Percentiles rank a stretch among this genome's conserved stretches.
phyloP scores from a whole-genome alignment of 306 rosid species.

The Lupinus albus region DNA sequence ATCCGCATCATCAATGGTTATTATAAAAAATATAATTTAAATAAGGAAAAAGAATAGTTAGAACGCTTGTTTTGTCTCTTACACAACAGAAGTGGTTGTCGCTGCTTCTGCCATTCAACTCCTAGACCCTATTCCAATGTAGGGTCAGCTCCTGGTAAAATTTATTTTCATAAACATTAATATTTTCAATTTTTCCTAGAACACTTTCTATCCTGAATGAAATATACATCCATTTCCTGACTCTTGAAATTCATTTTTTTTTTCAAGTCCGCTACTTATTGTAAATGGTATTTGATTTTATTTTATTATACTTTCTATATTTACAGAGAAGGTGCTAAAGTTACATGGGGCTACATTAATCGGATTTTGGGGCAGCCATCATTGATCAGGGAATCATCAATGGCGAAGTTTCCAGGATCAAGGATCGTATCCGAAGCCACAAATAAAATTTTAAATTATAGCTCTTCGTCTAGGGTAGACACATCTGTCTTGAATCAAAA shows the following conservation, averaged over 20 bases:
- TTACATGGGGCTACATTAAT: conserved; percentile 93
- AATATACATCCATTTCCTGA: neutral
- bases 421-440: conserved; percentile 68
- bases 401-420: conserved; percentile 82
- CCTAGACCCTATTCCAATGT: neutral
- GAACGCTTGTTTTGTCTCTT: conserved; percentile 18
- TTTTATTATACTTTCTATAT: conserved; percentile 33
- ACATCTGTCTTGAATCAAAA: conserved; percentile 55
- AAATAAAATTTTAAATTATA: conserved; percentile 55
- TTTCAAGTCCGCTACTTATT: neutral
- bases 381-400: conserved; percentile 92
- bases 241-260: conserved; percentile 14
- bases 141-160: conserved; percentile 13
- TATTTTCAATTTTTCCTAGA: neutral
- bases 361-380: conserved; percentile 98
- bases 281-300: conserved; percentile 37
- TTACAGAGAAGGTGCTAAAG: conserved; percentile 92
- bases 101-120: conserved; percentile 7
- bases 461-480: conserved; percentile 55
- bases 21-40: neutral
- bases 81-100: conserved; percentile 6
- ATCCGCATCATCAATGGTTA: neutral
- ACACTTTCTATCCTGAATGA: conserved; percentile 6
- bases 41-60: neutral
- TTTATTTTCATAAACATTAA: neutral